Percentiles rank a stretch among this genome's conserved stretches.
Conservation (phyloP, 192 early-diverging fungal species). For the Paraglomus occultum region DNA sequence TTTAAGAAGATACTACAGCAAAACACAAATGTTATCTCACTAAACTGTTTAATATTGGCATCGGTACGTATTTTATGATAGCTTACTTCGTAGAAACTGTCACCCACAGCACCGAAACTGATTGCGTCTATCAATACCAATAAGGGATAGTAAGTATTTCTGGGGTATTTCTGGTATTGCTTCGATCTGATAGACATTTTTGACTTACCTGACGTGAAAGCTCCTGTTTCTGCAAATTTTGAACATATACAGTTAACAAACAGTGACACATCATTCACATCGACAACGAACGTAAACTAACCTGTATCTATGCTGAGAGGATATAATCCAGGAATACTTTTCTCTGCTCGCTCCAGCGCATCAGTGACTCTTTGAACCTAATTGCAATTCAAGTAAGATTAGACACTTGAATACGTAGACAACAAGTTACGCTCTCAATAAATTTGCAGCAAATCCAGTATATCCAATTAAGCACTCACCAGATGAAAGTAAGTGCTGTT, state of each 20-base stretch:
- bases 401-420: background rate
- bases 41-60: background rate
- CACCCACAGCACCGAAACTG: conserved; percentile 49
- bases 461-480: conserved; percentile 35
- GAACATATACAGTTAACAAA: conserved; percentile 18
- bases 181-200: conserved; percentile 21
- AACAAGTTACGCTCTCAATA: background rate
- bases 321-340: conserved; percentile 53
- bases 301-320: conserved; percentile 53
- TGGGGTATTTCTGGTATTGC: conserved; percentile 1
- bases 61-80: background rate
- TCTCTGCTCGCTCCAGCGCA: conserved; percentile 41
- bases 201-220: conserved; percentile 27
- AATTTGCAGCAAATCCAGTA: background rate
- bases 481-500: conserved; percentile 61
- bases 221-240: conserved; percentile 30
- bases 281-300: conserved; percentile 19
- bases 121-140: conserved; percentile 31
- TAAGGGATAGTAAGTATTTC: conserved; percentile 5
- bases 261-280: background rate
- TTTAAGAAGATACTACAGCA: conserved; percentile 53
- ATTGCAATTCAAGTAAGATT: conserved; percentile 1
- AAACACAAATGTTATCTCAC: background rate
- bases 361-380: conserved; percentile 62
- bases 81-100: conserved; percentile 61